Base-by-base conservation (phyloP, 169 alveolate species). In the Babesia bigemina region DNA sequence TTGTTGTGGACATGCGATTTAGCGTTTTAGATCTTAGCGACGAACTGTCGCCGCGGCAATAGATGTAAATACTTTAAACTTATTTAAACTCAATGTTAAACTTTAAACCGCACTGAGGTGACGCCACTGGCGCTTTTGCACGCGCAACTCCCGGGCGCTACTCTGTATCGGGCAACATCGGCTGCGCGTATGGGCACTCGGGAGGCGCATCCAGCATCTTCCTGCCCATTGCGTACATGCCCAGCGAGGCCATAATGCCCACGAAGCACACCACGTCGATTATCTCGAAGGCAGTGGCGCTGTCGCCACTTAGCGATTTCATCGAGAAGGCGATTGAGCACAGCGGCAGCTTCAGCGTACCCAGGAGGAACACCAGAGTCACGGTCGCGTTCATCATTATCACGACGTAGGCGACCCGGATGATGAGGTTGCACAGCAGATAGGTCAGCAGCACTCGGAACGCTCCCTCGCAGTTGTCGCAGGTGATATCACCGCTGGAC, bases 381-480 rank as follows among this genome's bases (percentile, higher is more conserved):
- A 70, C 90, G n/a, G 90, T 48, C 4, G 86, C 90, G 76, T 83
- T 47, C 70, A 73, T 60, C 90, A 83, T 83, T 11, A 83, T 66
- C 83, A 83, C 73, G 28, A 83, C 70, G 42, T 67, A 74, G 3
- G 83, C 82, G n/a, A 75, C 55, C 16, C 90, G 70, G 44, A 83
- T 75, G 21, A 75, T 52, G 12, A 66, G 45, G 83, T 72, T 75
- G 77, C 49, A 69, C 17, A 83, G 52, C 63, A 75, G 33, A 29
- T 83, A 83, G n/a, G 49, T n/a, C 26, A 36, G 11, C 55, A 71
- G 50, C 13, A 83, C 59, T 17, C 44, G 28, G 16, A 63, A 28
- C 16, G 84, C 63, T n/a, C 81, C 90, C 39, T 48, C 63, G 76
- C 90, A 83, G 60, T 48, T 42, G 57, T 83, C 90, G 29, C 90